Conservation (phyloP, 73 alveolate genomes). For the Blepharisma japonicum region DNA sequence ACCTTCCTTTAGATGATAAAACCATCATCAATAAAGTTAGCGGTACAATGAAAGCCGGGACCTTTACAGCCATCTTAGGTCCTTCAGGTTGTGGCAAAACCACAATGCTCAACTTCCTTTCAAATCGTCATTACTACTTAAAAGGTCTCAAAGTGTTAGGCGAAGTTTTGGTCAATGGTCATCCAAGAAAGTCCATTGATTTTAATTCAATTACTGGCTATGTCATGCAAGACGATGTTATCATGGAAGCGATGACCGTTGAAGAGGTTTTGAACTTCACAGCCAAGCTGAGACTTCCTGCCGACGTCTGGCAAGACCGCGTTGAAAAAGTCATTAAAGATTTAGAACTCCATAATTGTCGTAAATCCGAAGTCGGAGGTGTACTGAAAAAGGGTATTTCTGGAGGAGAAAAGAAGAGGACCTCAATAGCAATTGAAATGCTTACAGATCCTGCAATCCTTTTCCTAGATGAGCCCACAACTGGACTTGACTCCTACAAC, state of each 20-base stretch:
- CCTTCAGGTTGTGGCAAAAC: slow-evolving; percentile 97
- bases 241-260: slow-evolving; percentile 78
- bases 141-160: slow-evolving; percentile 66
- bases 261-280: slow-evolving; percentile 82
- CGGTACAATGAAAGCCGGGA: slow-evolving; percentile 79
- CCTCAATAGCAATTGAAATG: slow-evolving; percentile 93
- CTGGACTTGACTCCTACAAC: slow-evolving; percentile 83
- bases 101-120: slow-evolving; percentile 77
- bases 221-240: slow-evolving; percentile 86
- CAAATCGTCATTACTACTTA: slow-evolving; percentile 63
- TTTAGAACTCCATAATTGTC: slow-evolving; percentile 72
- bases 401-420: slow-evolving; percentile 95
- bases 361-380: slow-evolving; percentile 85
- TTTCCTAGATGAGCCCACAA: slow-evolving; percentile 90
- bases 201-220: slow-evolving; percentile 72
- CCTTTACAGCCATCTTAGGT: slow-evolving; percentile 86
- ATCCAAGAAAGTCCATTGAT: slow-evolving; percentile 51
- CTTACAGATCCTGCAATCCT: slow-evolving; percentile 88
- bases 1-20: slow-evolving; percentile 17
- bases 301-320: slow-evolving; percentile 45
- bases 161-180: slow-evolving; percentile 70
- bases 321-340: slow-evolving; percentile 71
- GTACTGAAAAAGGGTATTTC: slow-evolving; percentile 82
- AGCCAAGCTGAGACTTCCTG: slow-evolving; percentile 74
- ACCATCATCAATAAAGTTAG: slow-evolving; percentile 60